A percentile compares a stretch with the other conserved stretches of the same genome.
Evolutionary conservation across 805 yeast genomes (phyloP).

Genomic region (Saturnispora sekii): DNA sequence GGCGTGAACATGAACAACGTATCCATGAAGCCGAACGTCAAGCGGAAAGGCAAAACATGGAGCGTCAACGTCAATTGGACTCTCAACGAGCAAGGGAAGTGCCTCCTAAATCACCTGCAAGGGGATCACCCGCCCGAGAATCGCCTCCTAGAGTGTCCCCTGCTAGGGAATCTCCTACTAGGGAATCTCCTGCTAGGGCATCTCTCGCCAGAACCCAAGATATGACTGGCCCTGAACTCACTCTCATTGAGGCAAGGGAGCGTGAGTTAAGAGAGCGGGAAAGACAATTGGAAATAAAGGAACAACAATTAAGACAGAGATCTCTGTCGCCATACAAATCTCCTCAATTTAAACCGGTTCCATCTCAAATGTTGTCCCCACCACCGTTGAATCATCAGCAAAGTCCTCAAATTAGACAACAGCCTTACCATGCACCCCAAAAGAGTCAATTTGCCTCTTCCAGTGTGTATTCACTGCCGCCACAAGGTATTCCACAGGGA

Average conservation of each 20-base stretch:
- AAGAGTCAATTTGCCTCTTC: not conserved
- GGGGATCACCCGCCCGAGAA: no score
- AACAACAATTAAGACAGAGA: slow-evolving; percentile 3
- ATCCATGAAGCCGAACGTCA: no score
- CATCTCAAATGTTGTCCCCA: not conserved
- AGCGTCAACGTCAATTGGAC: no score
- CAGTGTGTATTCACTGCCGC: not conserved
- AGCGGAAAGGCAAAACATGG: no score
- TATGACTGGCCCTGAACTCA: no score
- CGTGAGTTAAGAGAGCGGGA: slow-evolving; percentile 3
- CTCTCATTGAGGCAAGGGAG: not conserved
- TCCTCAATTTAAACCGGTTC: not conserved
- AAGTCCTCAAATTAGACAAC: not conserved
- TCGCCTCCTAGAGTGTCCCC: no score
- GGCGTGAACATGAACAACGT: no score
- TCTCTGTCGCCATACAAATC: not conserved
- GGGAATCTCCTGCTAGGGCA: no score
- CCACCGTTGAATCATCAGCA: not conserved
- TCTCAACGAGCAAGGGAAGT: no score
- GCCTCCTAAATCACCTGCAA: no score
- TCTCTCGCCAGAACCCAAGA: no score
- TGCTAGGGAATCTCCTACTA: no score
- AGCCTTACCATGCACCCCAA: not conserved
- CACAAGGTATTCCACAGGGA: not conserved
- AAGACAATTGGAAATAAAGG: slow-evolving; percentile 1